phyloP scores from a whole-genome alignment of 495 filamentous ascomycete species.

The Neohortaea acidophila region DNA sequence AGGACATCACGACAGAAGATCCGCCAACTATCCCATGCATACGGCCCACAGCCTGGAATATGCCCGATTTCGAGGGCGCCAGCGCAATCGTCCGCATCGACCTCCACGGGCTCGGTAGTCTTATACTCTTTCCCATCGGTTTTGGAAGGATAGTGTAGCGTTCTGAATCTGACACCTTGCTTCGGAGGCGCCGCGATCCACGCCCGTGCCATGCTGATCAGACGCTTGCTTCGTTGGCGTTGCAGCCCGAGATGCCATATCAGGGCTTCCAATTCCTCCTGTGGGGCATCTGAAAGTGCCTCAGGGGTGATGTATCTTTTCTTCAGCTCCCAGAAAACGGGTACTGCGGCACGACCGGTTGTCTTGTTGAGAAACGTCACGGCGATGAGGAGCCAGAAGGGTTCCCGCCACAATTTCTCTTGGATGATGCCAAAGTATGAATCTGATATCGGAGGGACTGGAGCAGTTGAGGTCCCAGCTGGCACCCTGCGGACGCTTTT shows the following conservation, averaged over 20 bases:
- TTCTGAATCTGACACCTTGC: conserved; percentile 43
- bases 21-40: conserved; percentile 82
- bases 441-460: conserved; percentile 52
- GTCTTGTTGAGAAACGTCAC: conserved; percentile 63
- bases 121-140: conserved; percentile 42
- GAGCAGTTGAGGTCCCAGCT: conserved; percentile 42
- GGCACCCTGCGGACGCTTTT: conserved; percentile 1
- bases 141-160: conserved; percentile 50
- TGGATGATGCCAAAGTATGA: conserved; percentile 64
- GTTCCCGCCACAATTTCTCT: conserved; percentile 55
- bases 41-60: conserved; percentile 65
- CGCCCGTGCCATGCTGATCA: conserved; percentile 49
- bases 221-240: conserved; percentile 42
- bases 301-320: conserved; percentile 50
- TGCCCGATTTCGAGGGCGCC: conserved; percentile 75
- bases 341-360: conserved; percentile 55
- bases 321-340: conserved; percentile 57
- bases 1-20: conserved; percentile 82
- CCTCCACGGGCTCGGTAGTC: conserved; percentile 29
- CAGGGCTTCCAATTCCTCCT: conserved; percentile 40
- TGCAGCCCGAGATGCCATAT: conserved; percentile 66
- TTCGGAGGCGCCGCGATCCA: conserved; percentile 55
- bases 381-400: conserved; percentile 32
- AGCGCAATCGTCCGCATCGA: conserved; percentile 21
- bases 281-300: conserved; percentile 43